These are phyloP conservation scores for Speleostelium caveatum DNA, from an alignment of 78 protist genomes.

Conservation along the genomic window DNA sequence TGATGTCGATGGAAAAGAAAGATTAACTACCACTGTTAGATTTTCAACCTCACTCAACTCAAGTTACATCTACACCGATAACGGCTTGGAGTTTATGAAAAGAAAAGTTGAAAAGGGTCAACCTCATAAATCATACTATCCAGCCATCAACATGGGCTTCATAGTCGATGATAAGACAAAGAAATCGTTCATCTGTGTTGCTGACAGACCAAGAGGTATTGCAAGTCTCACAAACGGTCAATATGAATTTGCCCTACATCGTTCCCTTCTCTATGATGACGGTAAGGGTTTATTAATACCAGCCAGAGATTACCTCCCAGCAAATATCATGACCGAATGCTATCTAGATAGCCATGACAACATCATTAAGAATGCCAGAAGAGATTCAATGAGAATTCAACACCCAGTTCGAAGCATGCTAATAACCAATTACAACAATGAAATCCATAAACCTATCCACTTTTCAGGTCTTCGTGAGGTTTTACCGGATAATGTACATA, in stretches of 20 bases:
- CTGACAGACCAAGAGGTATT: conserved; percentile 49
- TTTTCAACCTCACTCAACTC: conserved; percentile 3
- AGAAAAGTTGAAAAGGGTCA: not conserved
- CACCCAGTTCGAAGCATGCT: conserved; percentile 1
- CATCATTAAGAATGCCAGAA: not conserved
- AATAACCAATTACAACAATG: no score
- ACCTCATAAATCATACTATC: conserved; percentile 8
- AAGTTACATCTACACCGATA: not conserved
- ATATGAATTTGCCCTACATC: conserved; percentile 1
- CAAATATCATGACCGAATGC: not conserved
- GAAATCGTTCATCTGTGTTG: not conserved
- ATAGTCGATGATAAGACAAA: not conserved
- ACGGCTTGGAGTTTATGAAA: conserved; percentile 3
- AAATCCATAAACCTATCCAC: not conserved
- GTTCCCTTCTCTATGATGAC: conserved; percentile 2
- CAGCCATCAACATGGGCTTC: not conserved
- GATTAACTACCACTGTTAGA: conserved; percentile 4
- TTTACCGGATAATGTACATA: conserved; percentile 26
- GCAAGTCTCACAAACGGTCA: not conserved
- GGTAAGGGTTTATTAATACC: conserved; percentile 33
- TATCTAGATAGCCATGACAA: not conserved
- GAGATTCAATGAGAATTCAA: not conserved
- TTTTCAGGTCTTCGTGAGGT: not conserved
- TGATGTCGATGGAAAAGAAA: not conserved
- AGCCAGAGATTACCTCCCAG: conserved; percentile 1